Base-by-base conservation (phyloP, 148 eudicot genomes). In the Chenopodium suecicum region DNA sequence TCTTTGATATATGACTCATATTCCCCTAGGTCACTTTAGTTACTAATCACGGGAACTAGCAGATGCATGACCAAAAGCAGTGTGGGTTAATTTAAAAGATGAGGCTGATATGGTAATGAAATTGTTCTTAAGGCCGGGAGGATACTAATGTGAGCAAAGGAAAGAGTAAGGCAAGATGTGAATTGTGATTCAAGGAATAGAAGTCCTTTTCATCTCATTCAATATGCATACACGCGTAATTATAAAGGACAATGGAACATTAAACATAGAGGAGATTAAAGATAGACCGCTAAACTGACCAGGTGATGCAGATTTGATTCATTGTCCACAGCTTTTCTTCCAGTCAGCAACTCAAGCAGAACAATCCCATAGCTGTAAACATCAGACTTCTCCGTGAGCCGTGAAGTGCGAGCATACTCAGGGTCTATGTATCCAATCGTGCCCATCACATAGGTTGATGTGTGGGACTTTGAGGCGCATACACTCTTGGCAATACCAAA, bases 361-460 rank as follows among this genome's bases (percentile, higher is more conserved):
- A 97, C 99, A 71, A 97, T 85, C 74, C 99, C 99, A 74, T 89
- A 97, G 90, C 99, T 94, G 77, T 97, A 97, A 10, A 97, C 97
- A 86, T 97, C 99, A 22, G 99, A 97, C 89, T 97, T 97, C 90
- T 97, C 99, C 0, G 99, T 92, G 25, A 97, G 97, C 31, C 94
- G 97, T 1, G 98, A 94, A 73, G 98, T 97, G 6, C 99, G 97
- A 19, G 99, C 99, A 84, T 97, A 97, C 83, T 97, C 99, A 0
- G 99, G 99, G 77, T 97, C 99, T 3, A 97, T 97, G 81, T 97
- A 97, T 37, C 99, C 99, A 71, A 97, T 90, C 37, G 99, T 97
- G 66, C 99, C 99, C 99, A 97, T 86, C n/a, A 94, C 83, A 81
- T 86, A 94, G 48, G 99, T 97, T 34, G 99, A 97, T 16, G 99